Percentiles rank a stretch among this genome's conserved stretches.
These are phyloP conservation scores for Albatrellus sp. DNA, from an alignment of 1,284 basidiomycete genomes.

Conservation along the genomic window DNA sequence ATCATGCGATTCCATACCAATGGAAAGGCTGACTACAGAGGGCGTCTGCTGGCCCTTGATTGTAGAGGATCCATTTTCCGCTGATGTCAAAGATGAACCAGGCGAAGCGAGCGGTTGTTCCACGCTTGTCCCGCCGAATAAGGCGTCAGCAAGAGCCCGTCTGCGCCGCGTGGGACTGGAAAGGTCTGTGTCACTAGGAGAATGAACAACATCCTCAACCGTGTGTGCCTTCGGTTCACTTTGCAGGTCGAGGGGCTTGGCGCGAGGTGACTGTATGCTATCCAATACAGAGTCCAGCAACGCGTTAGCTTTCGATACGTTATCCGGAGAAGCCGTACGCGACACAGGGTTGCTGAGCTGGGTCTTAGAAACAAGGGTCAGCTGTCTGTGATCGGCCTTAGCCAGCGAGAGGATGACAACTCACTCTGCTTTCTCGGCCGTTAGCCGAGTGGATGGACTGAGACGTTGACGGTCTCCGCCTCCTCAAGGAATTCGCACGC, in stretches of 20 bases:
- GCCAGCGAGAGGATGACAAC: conserved; percentile 13
- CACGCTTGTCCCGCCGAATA: conserved; percentile 47
- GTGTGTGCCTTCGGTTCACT: conserved; percentile 16
- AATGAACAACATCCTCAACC: conserved; percentile 11
- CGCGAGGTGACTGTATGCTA: conserved; percentile 39
- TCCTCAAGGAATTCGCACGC: conserved; percentile 23
- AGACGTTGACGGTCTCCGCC: conserved; percentile 66
- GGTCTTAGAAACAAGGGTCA: conserved; percentile 31
- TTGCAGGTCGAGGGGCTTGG: conserved; percentile 15
- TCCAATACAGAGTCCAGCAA: conserved; percentile 57
- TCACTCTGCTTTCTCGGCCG: conserved; percentile 38
- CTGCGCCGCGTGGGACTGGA: conserved; percentile 44
- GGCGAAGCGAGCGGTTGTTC: conserved; percentile 17
- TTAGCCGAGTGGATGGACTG: conserved; percentile 59
- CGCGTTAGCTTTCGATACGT: conserved; percentile 44
- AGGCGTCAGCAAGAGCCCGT: conserved; percentile 55
- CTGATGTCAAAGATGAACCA: conserved; percentile 3
- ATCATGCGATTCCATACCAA: not conserved
- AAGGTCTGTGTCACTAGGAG: conserved; percentile 17
- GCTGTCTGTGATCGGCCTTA: conserved; percentile 28
- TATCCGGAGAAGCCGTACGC: conserved; percentile 16
- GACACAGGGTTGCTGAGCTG: not conserved
- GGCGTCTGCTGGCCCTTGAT: conserved; percentile 1
- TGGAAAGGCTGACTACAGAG: not conserved
- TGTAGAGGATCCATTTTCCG: not conserved